Percentiles rank a stretch among this genome's conserved stretches.
phyloP scores from a whole-genome alignment of 2,329 filamentous ascomycete species.

The Hypoxylon sp. region DNA sequence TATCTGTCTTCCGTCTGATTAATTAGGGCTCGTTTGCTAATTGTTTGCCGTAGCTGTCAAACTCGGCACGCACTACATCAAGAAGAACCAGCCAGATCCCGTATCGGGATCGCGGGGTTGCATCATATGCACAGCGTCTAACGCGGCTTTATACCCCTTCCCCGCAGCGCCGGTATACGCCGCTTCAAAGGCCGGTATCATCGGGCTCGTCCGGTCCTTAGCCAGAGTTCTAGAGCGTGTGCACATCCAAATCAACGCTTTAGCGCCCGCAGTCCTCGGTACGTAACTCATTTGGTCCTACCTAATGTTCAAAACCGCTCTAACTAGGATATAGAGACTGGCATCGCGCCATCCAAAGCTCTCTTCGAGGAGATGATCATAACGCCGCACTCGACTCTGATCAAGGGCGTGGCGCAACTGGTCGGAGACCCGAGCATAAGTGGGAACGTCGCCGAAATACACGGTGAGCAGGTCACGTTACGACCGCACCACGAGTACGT shows the following conservation, averaged over 20 bases:
- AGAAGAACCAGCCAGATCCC: slow-evolving; percentile 57
- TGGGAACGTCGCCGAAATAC: slow-evolving; percentile 66
- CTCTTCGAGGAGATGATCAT: slow-evolving; percentile 65
- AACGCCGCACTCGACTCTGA: slow-evolving; percentile 66
- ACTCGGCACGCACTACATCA: slow-evolving; percentile 65
- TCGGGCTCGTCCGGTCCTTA: slow-evolving; percentile 66
- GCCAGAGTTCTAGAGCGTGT: slow-evolving; percentile 57
- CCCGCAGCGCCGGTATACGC: slow-evolving; percentile 66
- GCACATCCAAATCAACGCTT: slow-evolving; percentile 66
- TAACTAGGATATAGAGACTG: slow-evolving; percentile 57
- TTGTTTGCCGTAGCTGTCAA: slow-evolving; percentile 60
- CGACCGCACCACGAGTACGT: slow-evolving; percentile 62
- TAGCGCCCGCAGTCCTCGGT: slow-evolving; percentile 67
- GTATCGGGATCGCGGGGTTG: slow-evolving; percentile 57
- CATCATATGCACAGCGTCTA: slow-evolving; percentile 69
- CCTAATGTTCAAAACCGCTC: not conserved
- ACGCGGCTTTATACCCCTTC: slow-evolving; percentile 68
- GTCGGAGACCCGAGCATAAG: slow-evolving; percentile 58
- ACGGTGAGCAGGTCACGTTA: slow-evolving; percentile 65
- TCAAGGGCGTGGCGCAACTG: slow-evolving; percentile 61
- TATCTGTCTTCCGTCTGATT: not conserved
- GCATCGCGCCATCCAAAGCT: slow-evolving; percentile 61
- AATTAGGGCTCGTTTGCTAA: slow-evolving; percentile 1
- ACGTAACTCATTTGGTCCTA: slow-evolving; percentile 39
- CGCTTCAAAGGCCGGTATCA: slow-evolving; percentile 63